Conservation (phyloP, 257 asterid species). For the Leonotis leonurus region DNA sequence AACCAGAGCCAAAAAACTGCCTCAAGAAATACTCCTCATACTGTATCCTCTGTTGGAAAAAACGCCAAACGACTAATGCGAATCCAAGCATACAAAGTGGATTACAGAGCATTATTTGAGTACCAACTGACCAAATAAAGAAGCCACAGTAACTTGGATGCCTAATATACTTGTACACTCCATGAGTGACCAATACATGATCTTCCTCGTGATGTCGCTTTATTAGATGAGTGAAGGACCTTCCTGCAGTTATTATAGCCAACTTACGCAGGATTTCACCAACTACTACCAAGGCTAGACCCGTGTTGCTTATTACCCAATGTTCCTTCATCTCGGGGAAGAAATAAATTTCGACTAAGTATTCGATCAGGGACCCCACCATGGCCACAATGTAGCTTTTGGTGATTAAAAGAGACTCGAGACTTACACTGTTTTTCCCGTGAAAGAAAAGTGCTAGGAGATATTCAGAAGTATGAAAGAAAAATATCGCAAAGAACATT, state of each 20-base stretch:
- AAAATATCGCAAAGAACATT: constrained; percentile 53
- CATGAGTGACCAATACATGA: constrained; percentile 62
- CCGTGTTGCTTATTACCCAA: constrained; percentile 60
- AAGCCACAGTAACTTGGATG: constrained; percentile 81
- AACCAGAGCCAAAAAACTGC: constrained; percentile 65
- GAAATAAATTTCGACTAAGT: constrained; percentile 56
- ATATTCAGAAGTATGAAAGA: constrained; percentile 21
- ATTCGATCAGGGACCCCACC: constrained; percentile 62
- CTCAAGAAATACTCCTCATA: constrained; percentile 80
- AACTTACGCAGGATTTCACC: constrained; percentile 74
- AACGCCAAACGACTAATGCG: constrained; percentile 63
- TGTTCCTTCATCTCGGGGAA: constrained; percentile 60
- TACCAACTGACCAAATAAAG: constrained; percentile 55
- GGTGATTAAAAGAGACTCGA: constrained; percentile 81
- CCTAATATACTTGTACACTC: constrained; percentile 51
- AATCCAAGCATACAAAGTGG: constrained; percentile 62
- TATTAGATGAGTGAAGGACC: constrained; percentile 76
- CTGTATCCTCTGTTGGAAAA: constrained; percentile 59
- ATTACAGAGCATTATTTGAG: constrained; percentile 77
- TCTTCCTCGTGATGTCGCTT: constrained; percentile 53
- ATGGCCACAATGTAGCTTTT: constrained; percentile 55
- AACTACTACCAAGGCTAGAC: constrained; percentile 65
- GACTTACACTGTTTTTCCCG: constrained; percentile 52
- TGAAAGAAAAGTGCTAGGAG: constrained; percentile 22
- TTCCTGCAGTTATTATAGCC: constrained; percentile 85